A percentile compares a stretch with the other conserved stretches of the same genome.
Conservation (phyloP, 2,329 filamentous ascomycete species). For the Hymenoscyphus scutula region DNA sequence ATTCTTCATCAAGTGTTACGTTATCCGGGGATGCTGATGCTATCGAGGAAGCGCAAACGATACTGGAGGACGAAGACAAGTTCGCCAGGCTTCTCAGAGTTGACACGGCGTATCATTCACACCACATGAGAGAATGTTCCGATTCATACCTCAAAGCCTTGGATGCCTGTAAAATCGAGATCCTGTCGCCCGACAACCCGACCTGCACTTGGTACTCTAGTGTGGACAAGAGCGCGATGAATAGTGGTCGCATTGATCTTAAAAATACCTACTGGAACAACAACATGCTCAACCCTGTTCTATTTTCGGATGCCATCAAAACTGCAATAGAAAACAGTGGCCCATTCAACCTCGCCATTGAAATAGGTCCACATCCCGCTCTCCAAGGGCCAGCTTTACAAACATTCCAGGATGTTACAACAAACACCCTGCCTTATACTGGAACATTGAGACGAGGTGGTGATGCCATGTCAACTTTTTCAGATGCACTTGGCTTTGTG, state of each 20-base stretch:
- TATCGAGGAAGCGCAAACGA: constrained; percentile 12
- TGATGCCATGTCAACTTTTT: constrained; percentile 13
- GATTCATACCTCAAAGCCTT: constrained; percentile 22
- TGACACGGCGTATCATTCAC: constrained; percentile 28
- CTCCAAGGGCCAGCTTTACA: constrained; percentile 17
- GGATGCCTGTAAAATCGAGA: constrained; percentile 13
- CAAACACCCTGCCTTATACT: constrained; percentile 13
- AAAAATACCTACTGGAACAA: constrained; percentile 32
- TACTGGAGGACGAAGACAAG: constrained; percentile 17
- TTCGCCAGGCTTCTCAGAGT: constrained; percentile 26
- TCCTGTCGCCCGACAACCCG: not conserved
- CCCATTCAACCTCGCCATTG: constrained; percentile 21
- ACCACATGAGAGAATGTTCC: constrained; percentile 27
- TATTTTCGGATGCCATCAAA: constrained; percentile 34
- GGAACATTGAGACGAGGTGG: constrained; percentile 11
- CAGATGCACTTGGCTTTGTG: constrained; percentile 10
- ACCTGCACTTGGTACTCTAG: constrained; percentile 22
- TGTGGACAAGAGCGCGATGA: constrained; percentile 13
- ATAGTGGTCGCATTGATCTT: constrained; percentile 24
- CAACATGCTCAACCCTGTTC: constrained; percentile 38
- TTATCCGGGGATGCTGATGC: constrained; percentile 29
- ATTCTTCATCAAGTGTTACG: constrained; percentile 26
- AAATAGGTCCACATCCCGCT: constrained; percentile 17
- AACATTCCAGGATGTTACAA: constrained; percentile 12
- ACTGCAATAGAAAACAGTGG: constrained; percentile 8